Evolutionary conservation across 176 grass and related monocot genomes (phyloP), one percentile per base, ranked within the genome.

Genomic region (Secale cereale): DNA sequence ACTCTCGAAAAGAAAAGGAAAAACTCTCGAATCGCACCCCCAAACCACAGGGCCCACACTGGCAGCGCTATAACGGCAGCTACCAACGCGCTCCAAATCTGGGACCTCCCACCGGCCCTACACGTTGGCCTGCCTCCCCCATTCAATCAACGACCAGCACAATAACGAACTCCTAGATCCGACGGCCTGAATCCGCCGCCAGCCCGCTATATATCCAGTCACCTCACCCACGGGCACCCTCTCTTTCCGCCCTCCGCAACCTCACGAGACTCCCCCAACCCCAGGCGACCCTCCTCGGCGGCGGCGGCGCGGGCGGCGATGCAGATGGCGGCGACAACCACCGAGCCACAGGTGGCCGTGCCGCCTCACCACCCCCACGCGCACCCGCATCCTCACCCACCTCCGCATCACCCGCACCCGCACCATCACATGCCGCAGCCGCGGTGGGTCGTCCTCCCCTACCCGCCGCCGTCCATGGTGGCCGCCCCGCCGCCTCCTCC

Each of bases 311-410:
- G 68, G 81, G 6, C 54, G 78, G 65, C 74, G 83, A 89, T 83
- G 90, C 83, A 86, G 90, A 92, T 83, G 90, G 86, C 78, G 74
- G 83, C 82, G 66, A 84, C 81, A 37, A 76, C 85, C 76, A 91
- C 85, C 20, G 85, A 91, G 1, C 56, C 89, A 39, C 89, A 84
- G 77, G 69, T 64, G 6, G 17, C 89, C 76, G 85, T 87, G 23
- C 85, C 81, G 23, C 76, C 80, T 9, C 89, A 87, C 8, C 76
- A 87, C 23, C 60, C 75, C 0, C 87, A 89, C 36, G 9, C 59
- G 4, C 85, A 90, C 36, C 59, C 59, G 10, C 59, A 62, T 7
- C 57, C 79, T 77, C 65, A 26, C 17, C 27, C 45, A 8, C 82
- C 77, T 28, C 77, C 77, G 68, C 87, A 74, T 69, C 87, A 86